Evolutionary conservation across 768 basidiomycete species (phyloP).

Genomic region (Pisolithus tinctorius): DNA sequence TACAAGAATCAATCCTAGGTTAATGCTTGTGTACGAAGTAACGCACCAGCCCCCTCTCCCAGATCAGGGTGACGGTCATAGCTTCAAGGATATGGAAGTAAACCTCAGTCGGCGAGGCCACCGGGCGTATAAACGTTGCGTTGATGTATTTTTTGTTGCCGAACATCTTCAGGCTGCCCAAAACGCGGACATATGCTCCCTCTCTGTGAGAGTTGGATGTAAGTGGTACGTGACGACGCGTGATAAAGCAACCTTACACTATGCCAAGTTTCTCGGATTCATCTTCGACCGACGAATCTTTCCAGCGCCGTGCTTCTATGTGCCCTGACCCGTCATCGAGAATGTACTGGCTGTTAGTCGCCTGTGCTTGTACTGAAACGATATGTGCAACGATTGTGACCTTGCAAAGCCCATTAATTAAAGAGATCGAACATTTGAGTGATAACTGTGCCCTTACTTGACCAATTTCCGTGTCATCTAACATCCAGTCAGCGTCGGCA

Average conservation of each 20-base stretch:
- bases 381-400: slow-evolving; percentile 73
- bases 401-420: slow-evolving; percentile 28
- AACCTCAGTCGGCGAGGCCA: slow-evolving; percentile 68
- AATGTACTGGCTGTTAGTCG: slow-evolving; percentile 75
- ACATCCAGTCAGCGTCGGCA: slow-evolving; percentile 80
- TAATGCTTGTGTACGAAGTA: background rate
- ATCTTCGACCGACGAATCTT: slow-evolving; percentile 56
- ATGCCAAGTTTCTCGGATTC: slow-evolving; percentile 46
- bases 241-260: slow-evolving; percentile 24
- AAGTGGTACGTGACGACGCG: background rate
- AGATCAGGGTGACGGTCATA: slow-evolving; percentile 57
- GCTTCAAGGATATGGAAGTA: slow-evolving; percentile 78
- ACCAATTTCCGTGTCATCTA: slow-evolving; percentile 76
- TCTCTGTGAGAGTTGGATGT: slow-evolving; percentile 38
- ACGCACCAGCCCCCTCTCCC: slow-evolving; percentile 63
- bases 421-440: background rate
- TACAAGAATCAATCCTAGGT: slow-evolving; percentile 7
- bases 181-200: slow-evolving; percentile 71
- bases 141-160: slow-evolving; percentile 78
- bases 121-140: slow-evolving; percentile 61
- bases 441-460: slow-evolving; percentile 43
- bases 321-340: slow-evolving; percentile 84
- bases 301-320: slow-evolving; percentile 79
- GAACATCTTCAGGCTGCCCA: slow-evolving; percentile 79
- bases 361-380: slow-evolving; percentile 54